Evolutionary conservation across 345 rosid species (phyloP), one percentile per base, ranked within the genome.

Genomic region (Draba incana): DNA sequence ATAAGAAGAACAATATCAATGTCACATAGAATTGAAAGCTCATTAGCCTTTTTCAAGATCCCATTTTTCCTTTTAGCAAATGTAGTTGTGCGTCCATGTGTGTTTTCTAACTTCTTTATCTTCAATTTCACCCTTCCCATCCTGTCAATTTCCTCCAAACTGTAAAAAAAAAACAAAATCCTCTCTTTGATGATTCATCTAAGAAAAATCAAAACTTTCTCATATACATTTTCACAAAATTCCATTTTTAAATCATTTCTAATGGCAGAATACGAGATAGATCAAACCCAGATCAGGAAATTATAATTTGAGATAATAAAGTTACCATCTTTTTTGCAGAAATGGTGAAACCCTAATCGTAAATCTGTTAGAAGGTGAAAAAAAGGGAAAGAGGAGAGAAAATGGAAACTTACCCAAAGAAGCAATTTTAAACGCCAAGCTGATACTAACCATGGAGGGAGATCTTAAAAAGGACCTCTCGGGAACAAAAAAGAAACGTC

Each of bases 61-160:
- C 98, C 98, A 69, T 69, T 67, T 77, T 82, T 86, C 52, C 96
- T 75, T 77, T 89, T 92, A 4, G 98, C 80, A 76, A 82, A 92
- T 27, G 98, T 90, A 37, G 84, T 73, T 74, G 86, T 90, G 30
- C 93, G 78, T 77, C 84, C 84, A 72, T 64, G 72, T 53, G 81
- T 71, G 77, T 80, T 86, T 79, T 92, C 97, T 61, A 92, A 80
- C 77, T 84, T 86, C 86, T 86, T 88, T 72, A 92, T 85, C 82
- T 85, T 85, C 62, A 92, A 70, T 83, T 90, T 92, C 20, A 88
- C 95, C 85, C 98, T 86, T 75, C 96, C 98, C 97, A 88, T 90
- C 77, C 89, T 82, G 77, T 77, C 72, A 16, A 57, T 27, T 53
- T 7, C 16, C 45, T 4, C 16, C 45, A 50, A 63, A 45, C 55